Base-by-base conservation (phyloP, 768 basidiomycete species). In the Russula griseocarnosa region DNA sequence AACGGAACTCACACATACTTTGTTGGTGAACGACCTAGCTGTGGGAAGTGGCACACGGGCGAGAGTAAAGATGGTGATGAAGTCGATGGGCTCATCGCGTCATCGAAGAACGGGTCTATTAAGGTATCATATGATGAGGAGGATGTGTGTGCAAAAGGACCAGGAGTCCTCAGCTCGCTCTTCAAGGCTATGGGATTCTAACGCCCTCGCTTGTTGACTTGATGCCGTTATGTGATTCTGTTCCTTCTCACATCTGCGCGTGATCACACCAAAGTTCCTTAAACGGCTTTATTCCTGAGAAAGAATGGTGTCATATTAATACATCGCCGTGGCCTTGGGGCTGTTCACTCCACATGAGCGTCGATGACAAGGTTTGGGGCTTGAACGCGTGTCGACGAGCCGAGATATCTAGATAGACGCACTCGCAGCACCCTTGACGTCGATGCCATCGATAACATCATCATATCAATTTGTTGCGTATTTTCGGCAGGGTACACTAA, bases 41-140 rank as follows among this genome's bases (percentile, higher is more conserved):
- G 26, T 55, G 61, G 56, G 34, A 61, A 28, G 28, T 67, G 66
- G 66, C 50, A 46, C 34, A 66, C 50, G 2, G 65, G 42, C 6
- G n/a, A 52, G 3, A 11, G 50, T n/a, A 42, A 24, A 13, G 66
- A 67, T 26, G 63, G 64, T 18, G 55, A 61, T 7, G 60, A 66
- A 47, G 63, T 65, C 1, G 63, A 67, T n/a, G 64, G 34, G 26
- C 49, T 38, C 8, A 22, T 61, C 5, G 64, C 49, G 1, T 56
- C 40, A 32, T 51, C 64, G 10, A 65, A 65, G 64, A 65, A 65
- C 14, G 65, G 65, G 24, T 44, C 61, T 14, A 51, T 66, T 28
- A 63, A 20, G 20, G 52, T 66, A 42, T 58, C 56, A 14, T 66
- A 63, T 44, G 65, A 66, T 34, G 62, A 66, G 9, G 62, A 66